Conservation (phyloP, 1,139 yeast genomes). For the Yamadazyma atlantica region DNA sequence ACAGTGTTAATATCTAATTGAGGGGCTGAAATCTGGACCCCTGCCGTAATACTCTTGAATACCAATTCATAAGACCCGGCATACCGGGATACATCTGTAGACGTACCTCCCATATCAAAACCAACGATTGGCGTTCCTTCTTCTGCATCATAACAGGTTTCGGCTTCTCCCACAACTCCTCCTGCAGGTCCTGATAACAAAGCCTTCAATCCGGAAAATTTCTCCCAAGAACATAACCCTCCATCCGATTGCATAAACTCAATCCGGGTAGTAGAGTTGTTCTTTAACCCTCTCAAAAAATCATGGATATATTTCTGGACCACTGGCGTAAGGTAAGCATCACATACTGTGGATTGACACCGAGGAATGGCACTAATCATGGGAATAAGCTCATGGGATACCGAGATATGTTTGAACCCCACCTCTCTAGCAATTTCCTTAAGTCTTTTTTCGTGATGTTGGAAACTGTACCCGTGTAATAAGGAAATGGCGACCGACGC, state of each 20-base stretch:
- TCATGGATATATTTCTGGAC: constrained; percentile 59
- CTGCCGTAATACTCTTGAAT: constrained; percentile 54
- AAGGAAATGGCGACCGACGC: constrained; percentile 66
- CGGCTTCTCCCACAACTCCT: constrained; percentile 57
- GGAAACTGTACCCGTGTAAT: constrained; percentile 69
- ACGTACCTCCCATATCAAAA: constrained; percentile 63
- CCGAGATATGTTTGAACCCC: constrained; percentile 57
- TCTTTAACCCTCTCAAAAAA: constrained; percentile 57
- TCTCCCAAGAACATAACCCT: constrained; percentile 48
- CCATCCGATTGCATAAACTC: constrained; percentile 62
- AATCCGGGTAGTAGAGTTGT: constrained; percentile 21
- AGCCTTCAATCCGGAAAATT: constrained; percentile 51
- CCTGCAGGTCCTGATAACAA: constrained; percentile 60
- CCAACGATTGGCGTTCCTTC: constrained; percentile 48
- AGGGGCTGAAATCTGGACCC: constrained; percentile 54
- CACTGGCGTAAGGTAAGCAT: constrained; percentile 76
- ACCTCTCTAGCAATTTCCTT: constrained; percentile 56
- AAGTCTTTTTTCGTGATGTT: constrained; percentile 60
- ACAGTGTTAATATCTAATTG: constrained; percentile 58
- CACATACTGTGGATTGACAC: constrained; percentile 72
- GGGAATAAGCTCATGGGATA: constrained; percentile 66
- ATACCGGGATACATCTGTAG: constrained; percentile 53
- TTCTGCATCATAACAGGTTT: constrained; percentile 44
- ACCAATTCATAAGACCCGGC: constrained; percentile 48
- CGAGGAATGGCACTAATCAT: constrained; percentile 72